Conservation (phyloP, 116 monocot genomes). For the Posidonia oceanica region DNA sequence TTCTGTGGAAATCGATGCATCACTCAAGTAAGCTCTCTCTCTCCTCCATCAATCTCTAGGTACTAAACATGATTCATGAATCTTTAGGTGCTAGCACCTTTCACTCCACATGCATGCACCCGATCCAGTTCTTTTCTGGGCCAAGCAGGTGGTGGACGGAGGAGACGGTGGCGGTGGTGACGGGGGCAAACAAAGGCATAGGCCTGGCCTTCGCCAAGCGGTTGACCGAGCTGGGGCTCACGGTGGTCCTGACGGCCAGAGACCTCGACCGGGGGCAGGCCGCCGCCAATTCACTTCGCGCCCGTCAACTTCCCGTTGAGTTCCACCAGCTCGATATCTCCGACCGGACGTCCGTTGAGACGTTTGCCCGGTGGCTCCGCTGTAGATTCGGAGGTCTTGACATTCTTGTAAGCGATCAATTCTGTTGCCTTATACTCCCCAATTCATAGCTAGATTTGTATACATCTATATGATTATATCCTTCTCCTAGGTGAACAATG, state of each 20-base stretch:
- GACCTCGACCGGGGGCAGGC: conserved; percentile 32
- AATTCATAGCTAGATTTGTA: not conserved
- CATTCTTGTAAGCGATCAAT: conserved; percentile 38
- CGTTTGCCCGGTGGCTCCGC: conserved; percentile 42
- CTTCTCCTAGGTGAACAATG: conserved; percentile 40
- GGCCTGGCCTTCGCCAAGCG: conserved; percentile 41
- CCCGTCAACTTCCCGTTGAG: conserved; percentile 13
- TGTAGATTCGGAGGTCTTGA: conserved; percentile 36
- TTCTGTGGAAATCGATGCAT: too few species aligned
- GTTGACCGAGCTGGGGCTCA: conserved; percentile 49
- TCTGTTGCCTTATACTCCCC: not conserved
- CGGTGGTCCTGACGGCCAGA: conserved; percentile 57
- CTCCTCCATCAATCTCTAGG: too few species aligned
- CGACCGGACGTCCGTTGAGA: conserved; percentile 22
- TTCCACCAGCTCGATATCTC: conserved; percentile 45
- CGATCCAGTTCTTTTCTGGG: too few species aligned
- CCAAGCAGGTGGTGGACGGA: conserved; percentile 54
- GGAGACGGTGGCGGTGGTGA: conserved; percentile 63
- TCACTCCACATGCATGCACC: too few species aligned
- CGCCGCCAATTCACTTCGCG: conserved; percentile 25
- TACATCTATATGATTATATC: not conserved
- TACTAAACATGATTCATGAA: too few species aligned
- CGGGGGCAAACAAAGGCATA: conserved; percentile 65
- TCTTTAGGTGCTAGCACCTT: too few species aligned
- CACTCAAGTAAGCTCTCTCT: too few species aligned